Conservation (phyloP, 2,329 filamentous ascomycete genomes). For the Penicillium corylophilum region DNA sequence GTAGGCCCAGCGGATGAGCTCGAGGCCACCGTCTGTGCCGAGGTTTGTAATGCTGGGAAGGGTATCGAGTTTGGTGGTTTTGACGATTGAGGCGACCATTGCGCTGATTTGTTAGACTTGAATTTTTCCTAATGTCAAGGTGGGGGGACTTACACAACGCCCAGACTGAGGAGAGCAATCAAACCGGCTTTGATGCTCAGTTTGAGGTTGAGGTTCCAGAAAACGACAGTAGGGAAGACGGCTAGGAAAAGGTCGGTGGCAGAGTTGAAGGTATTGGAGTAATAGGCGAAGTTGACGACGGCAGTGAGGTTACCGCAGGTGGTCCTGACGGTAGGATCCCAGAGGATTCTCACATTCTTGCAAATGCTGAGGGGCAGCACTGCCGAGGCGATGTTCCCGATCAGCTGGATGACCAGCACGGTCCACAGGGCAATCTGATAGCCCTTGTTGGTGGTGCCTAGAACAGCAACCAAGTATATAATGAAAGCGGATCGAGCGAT, state of each 20-base stretch:
- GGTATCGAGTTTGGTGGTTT: slow-evolving; percentile 27
- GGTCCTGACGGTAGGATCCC: slow-evolving; percentile 24
- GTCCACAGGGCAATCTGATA: slow-evolving; percentile 25
- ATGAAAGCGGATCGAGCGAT: slow-evolving; percentile 30
- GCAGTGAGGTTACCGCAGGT: slow-evolving; percentile 22
- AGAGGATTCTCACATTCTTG: slow-evolving; percentile 22
- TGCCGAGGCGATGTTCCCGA: slow-evolving; percentile 26
- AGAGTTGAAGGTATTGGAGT: slow-evolving; percentile 30
- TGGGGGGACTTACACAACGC: slow-evolving; percentile 23
- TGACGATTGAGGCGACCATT: slow-evolving; percentile 34
- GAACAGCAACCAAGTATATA: slow-evolving; percentile 28
- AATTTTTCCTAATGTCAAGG: neutral
- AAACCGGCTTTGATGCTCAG: slow-evolving; percentile 29
- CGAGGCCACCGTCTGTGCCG: slow-evolving; percentile 22
- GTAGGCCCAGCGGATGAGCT: slow-evolving; percentile 32
- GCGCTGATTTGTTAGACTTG: slow-evolving; percentile 16
- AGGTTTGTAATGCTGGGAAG: slow-evolving; percentile 30
- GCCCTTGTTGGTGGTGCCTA: slow-evolving; percentile 24
- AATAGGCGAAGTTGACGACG: slow-evolving; percentile 31
- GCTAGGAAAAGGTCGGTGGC: slow-evolving; percentile 31
- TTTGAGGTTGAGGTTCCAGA: slow-evolving; percentile 33
- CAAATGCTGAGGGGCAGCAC: slow-evolving; percentile 31
- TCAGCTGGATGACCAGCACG: slow-evolving; percentile 24
- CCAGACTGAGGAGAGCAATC: slow-evolving; percentile 28
- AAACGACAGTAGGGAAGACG: slow-evolving; percentile 29